Evolutionary conservation across 1,284 basidiomycete genomes (phyloP), one percentile per base, ranked within the genome.

Genomic region (Apiotrichum porosum): DNA sequence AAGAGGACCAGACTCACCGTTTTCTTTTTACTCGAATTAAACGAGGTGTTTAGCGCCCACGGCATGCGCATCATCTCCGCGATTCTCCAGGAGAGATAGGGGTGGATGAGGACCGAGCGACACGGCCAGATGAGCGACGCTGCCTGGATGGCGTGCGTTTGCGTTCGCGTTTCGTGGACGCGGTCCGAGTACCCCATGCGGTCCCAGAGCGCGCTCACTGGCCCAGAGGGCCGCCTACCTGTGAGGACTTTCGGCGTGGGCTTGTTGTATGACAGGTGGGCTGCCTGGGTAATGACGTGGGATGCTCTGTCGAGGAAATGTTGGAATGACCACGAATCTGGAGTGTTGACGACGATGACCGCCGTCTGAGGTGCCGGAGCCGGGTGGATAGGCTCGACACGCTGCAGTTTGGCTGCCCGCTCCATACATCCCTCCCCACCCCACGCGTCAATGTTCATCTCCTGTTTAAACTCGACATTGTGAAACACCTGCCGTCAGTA

Each of bases 291-390:
- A 1, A 47, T 24, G 15, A 42, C 19, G 15, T 42, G 46, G 9
- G 39, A 24, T 3, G 32, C 46, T 18, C 46, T 38, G 39, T 47
- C 39, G 14, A 42, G 24, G 17, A 41, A 47, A 15, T 47, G 46
- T 19, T 47, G 39, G 21, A 42, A 47, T 14, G 39, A 41, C 45
- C 45, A 47, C 6, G 33, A 36, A 18, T 47, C 45, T 17, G 45
- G 45, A 6, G 37, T 33, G 23, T 34, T 41, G 3, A 37, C 45
- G 8, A 47, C n/a, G 19, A 41, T 10, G 6, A 35, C 45, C 3
- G n/a, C n/a, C n/a, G n/a, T n/a, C n/a, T n/a, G n/a, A n/a, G n/a
- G n/a, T n/a, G n/a, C n/a, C n/a, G n/a, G n/a, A n/a, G n/a, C n/a
- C n/a, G n/a, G n/a, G n/a, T n/a, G n/a, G n/a, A n/a, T n/a, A n/a